Evolutionary conservation across 2,329 filamentous ascomycete species (phyloP).

Genomic region (Fusarium chaquense): DNA sequence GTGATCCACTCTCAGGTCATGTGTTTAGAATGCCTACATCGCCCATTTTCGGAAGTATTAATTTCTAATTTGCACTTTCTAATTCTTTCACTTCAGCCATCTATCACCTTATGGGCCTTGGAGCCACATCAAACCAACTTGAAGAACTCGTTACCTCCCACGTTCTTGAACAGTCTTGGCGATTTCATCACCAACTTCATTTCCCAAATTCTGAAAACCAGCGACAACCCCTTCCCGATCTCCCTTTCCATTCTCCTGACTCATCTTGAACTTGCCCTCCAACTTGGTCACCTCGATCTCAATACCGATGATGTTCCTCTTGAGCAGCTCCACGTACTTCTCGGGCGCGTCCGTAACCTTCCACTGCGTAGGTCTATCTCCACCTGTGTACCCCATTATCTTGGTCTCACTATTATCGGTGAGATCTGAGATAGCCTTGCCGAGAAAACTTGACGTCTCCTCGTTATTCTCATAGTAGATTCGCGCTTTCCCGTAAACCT

Average conservation of each 20-base stretch:
- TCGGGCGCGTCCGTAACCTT: conserved; percentile 67
- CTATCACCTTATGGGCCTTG: too few species aligned
- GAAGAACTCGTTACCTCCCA: conserved; percentile 5
- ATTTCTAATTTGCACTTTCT: accelerated
- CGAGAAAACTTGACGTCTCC: conserved; percentile 59
- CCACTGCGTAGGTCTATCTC: conserved; percentile 59
- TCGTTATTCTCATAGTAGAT: conserved; percentile 63
- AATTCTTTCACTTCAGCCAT: neutral
- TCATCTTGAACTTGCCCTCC: conserved; percentile 75
- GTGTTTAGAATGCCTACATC: neutral
- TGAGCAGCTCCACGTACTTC: conserved; percentile 66
- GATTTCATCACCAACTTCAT: conserved; percentile 48
- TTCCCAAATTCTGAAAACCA: conserved; percentile 60
- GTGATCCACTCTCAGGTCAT: neutral
- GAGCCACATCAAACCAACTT: too few species aligned
- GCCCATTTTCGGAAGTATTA: neutral
- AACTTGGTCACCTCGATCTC: conserved; percentile 67
- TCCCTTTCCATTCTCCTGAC: conserved; percentile 65
- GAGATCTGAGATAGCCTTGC: conserved; percentile 64
- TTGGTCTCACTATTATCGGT: conserved; percentile 61
- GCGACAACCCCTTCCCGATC: conserved; percentile 68
- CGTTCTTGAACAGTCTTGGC: conserved; percentile 47
- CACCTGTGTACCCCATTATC: conserved; percentile 66
- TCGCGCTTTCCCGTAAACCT: conserved; percentile 69
- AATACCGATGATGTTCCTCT: conserved; percentile 70